Base-by-base conservation (phyloP, 257 asterid genomes). In the Petunia axillaris region DNA sequence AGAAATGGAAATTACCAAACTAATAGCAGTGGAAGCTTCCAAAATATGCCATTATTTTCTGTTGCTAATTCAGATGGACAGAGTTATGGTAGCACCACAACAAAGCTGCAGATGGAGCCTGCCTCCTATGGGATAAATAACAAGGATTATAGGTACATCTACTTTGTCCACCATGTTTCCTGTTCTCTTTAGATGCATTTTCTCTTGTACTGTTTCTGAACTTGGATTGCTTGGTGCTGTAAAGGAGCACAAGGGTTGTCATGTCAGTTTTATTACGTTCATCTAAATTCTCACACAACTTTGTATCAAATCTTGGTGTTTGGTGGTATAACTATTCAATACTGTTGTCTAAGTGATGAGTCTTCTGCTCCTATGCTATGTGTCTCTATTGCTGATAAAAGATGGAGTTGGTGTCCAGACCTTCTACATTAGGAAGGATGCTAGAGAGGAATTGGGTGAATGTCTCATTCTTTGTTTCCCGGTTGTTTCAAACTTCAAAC, bases 61-160 rank as follows among this genome's bases (percentile, higher is more conserved):
- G 88, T 81, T 80, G 87, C 78, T 78, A 84, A 83, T 85, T 88
- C 97, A 0, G 97, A 92, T 65, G 89, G 86, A 65, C 86, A 91
- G 39, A 87, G 89, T 82, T 92, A 87, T 5, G 97, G 93, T 81
- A 91, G 88, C 86, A 86, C 78, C 59, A 82, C 78, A 43, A 85
- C 92, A 15, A 92, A 92, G 90, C 84, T 89, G 87, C 99, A 91
- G 88, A 90, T 91, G 87, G 98, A 95, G 75, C 91, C 94, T 48
- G 81, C 60, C 76, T 71, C 92, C 4, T 94, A 89, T 65, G 94
- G 93, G 82, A 89, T 84, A n/a, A 89, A 86, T 70, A 88, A 82
- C 83, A 92, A 89, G 87, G 97, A 92, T 50, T 89, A 86, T 88
- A 91, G 99, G 99, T 93, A 89, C 76, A 25, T 81, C 15, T 52